These are phyloP conservation scores for Colletotrichum liaoningense DNA, from an alignment of 2,329 filamentous ascomycete genomes.

Conservation along the genomic window DNA sequence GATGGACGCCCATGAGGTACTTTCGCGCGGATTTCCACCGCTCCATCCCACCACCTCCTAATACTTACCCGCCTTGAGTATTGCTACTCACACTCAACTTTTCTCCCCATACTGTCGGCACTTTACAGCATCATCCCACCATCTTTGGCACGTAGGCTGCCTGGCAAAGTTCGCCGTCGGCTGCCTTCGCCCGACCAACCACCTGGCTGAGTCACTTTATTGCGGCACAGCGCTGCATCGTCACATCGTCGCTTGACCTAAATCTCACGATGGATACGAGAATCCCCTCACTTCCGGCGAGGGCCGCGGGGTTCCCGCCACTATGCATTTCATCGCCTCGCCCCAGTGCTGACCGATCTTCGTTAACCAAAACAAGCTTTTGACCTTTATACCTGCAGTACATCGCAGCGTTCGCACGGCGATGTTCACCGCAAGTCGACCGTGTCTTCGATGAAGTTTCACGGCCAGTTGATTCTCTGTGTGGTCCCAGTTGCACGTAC, in stretches of 20 bases:
- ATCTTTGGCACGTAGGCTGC: neutral
- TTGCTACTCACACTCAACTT: neutral
- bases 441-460: neutral
- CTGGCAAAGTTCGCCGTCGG: neutral
- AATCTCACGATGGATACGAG: slow-evolving; percentile 26
- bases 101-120: neutral
- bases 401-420: neutral
- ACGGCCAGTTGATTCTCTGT: no score
- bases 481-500: neutral
- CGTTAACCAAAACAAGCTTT: slow-evolving; percentile 16
- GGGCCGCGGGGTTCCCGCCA: slow-evolving; percentile 16
- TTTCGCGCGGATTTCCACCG: slow-evolving; percentile 2
- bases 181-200: neutral
- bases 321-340: slow-evolving; percentile 4
- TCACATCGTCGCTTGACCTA: slow-evolving; percentile 17
- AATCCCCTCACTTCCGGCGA: neutral
- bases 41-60: neutral
- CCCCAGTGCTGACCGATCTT: neutral
- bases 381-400: neutral
- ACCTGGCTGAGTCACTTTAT: slow-evolving; percentile 5
- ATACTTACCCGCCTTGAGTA: no score
- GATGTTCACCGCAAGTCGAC: neutral
- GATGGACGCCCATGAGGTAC: neutral
- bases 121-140: neutral
- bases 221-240: slow-evolving; percentile 4